phyloP scores from a whole-genome alignment of 352 stramenopile genomes.

The Globisporangium megalacanthum region DNA sequence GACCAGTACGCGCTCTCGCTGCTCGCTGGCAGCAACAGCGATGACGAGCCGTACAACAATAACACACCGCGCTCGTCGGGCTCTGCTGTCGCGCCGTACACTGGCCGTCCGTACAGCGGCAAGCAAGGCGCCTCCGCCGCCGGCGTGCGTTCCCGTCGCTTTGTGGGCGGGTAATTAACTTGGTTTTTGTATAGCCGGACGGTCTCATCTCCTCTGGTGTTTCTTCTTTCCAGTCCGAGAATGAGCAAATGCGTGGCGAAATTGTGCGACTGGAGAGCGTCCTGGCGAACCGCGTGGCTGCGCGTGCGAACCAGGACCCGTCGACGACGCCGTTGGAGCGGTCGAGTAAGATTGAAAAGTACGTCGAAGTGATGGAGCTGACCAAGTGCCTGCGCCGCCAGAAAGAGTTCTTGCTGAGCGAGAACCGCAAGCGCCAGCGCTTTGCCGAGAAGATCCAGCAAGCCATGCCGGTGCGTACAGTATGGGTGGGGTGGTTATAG shows the following conservation, averaged over 20 bases:
- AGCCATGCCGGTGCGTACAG: constrained; percentile 62
- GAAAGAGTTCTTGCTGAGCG: constrained; percentile 81
- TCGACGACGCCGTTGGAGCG: constrained; percentile 65
- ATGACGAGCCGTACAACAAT: constrained; percentile 54
- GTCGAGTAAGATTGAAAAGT: constrained; percentile 83
- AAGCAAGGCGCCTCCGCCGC: constrained; percentile 6
- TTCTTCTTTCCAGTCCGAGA: constrained; percentile 35
- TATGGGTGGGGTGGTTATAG: background rate
- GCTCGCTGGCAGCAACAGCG: constrained; percentile 37
- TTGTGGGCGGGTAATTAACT: background rate
- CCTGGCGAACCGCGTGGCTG: constrained; percentile 61
- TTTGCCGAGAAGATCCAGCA: constrained; percentile 86
- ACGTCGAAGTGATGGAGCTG: constrained; percentile 84
- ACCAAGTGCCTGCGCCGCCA: constrained; percentile 83
- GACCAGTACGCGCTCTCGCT: constrained; percentile 49
- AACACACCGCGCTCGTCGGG: constrained; percentile 15
- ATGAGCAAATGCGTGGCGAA: constrained; percentile 73
- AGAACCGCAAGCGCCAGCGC: constrained; percentile 82
- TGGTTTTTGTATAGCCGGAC: background rate
- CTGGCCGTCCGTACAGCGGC: constrained; percentile 52
- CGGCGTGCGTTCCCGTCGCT: constrained; percentile 27
- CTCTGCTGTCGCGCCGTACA: constrained; percentile 22
- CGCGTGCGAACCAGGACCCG: constrained; percentile 66
- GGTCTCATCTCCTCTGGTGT: background rate
- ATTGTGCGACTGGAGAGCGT: constrained; percentile 77